phyloP scores from a whole-genome alignment of 2,329 filamentous ascomycete species.

The Thelonectria discophora region DNA sequence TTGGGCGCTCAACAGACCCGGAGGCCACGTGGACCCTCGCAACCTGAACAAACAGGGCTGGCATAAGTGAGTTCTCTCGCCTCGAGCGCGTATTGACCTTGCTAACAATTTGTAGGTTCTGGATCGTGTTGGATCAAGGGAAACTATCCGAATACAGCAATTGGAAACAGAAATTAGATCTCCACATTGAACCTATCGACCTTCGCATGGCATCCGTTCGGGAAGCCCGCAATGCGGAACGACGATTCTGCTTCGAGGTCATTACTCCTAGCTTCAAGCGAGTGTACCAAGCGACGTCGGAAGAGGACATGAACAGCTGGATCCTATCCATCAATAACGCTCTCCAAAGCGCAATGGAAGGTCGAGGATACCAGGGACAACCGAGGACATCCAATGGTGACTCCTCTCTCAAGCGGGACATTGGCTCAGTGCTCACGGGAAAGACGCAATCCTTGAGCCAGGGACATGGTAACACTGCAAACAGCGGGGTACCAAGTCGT shows the following conservation, averaged over 20 bases:
- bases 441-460: slow-evolving; percentile 80
- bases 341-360: slow-evolving; percentile 93
- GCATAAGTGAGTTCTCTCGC: slow-evolving; percentile 82
- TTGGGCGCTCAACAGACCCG: slow-evolving; percentile 92
- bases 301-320: slow-evolving; percentile 98
- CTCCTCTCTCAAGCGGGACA: slow-evolving; percentile 78
- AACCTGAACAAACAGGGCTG: slow-evolving; percentile 96
- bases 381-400: slow-evolving; percentile 56
- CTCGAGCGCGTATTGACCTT: not conserved
- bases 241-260: slow-evolving; percentile 97
- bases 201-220: slow-evolving; percentile 95
- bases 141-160: slow-evolving; percentile 98
- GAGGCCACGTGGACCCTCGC: slow-evolving; percentile 93
- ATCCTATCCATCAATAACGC: slow-evolving; percentile 97
- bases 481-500: slow-evolving; percentile 71
- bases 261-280: slow-evolving; percentile 96
- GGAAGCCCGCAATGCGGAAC: slow-evolving; percentile 92
- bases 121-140: slow-evolving; percentile 97
- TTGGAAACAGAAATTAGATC: slow-evolving; percentile 96
- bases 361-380: slow-evolving; percentile 68
- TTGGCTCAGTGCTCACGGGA: slow-evolving; percentile 90
- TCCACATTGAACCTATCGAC: slow-evolving; percentile 98
- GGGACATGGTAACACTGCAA: slow-evolving; percentile 59
- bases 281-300: slow-evolving; percentile 96
- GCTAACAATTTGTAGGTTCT: slow-evolving; percentile 72